Percentiles rank a stretch among this genome's conserved stretches.
phyloP scores from a whole-genome alignment of 371 early-diverging fungal genomes.

The Entomophthora muscae region DNA sequence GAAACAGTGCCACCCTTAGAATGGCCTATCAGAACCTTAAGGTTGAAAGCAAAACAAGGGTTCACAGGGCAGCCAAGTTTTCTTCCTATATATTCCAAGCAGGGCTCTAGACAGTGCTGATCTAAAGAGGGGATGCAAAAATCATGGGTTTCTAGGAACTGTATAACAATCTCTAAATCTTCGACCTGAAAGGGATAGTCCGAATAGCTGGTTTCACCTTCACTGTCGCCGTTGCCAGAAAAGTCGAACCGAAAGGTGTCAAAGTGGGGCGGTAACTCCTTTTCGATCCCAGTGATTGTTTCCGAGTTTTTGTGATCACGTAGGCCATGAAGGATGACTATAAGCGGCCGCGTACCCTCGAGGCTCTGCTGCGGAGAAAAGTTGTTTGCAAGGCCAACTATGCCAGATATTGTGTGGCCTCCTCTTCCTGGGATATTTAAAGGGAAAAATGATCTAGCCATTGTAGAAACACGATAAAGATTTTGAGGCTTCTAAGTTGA shows the following conservation, averaged over 20 bases:
- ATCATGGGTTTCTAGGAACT: neutral
- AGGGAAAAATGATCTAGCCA: neutral
- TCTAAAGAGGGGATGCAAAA: neutral
- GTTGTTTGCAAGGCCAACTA: neutral
- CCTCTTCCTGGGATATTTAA: neutral
- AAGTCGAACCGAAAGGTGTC: neutral
- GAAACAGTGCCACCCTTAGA: constrained; percentile 7
- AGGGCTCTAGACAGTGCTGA: neutral
- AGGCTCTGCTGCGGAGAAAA: neutral
- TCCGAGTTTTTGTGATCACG: neutral
- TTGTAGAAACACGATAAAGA: too few relatives aligned
- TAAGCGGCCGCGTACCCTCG: neutral
- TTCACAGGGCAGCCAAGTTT: neutral
- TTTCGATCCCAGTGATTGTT: neutral
- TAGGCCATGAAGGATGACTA: neutral
- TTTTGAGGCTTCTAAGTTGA: too few relatives aligned
- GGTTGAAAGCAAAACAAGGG: neutral
- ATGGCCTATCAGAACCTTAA: neutral
- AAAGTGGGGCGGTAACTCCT: neutral
- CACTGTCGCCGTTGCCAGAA: neutral
- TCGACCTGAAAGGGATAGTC: constrained; percentile 1
- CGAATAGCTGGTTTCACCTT: neutral
- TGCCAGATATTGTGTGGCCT: neutral
- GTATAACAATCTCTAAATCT: neutral
- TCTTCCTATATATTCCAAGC: neutral